Base-by-base conservation (phyloP, 2,329 filamentous ascomycete genomes). In the Clonostachys chloroleuca region DNA sequence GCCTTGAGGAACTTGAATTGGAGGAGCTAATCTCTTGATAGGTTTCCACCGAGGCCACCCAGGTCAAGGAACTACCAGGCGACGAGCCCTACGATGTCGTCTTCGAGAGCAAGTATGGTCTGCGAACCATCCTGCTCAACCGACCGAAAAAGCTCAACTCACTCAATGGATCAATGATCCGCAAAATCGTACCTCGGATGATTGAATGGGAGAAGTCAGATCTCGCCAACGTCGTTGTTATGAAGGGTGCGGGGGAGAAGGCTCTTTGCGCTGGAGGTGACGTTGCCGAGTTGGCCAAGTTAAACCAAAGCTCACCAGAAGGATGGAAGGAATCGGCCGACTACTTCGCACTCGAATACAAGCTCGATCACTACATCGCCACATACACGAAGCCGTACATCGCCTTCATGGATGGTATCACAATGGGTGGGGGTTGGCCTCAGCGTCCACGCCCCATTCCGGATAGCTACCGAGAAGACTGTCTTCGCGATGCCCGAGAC, bases 401-500 rank as follows among this genome's bases (percentile, higher is more conserved):
- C 45, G 88, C 94, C 34, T 87, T 97, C 62, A 95, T 99, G 86
- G 94, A 99, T 62, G 94, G 94, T 50, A 88, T 96, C 66, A 99
- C 95, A 45, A 99, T 99, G 94, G 94, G 94, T 47, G 94, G 94
- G 94, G 55, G 94, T 97, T 46, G 94, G 94, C 7, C 80, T 99
- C 48, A 95, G 89, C 66, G 81, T 96, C 45, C 95, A 99, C 68
- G 92, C 94, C 3, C 95, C 94, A 4, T 92, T 99, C 78, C 81
- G 94, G 51, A 95, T 99, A 62, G 94, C 94, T 36, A 99, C 94
- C 4, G 94, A 99, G 70, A 87, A 86, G 62, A 99, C 94, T 6
- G 72, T 95, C 43, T 97, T 99, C 60, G 92, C 95, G 56, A 99
- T 99, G 94, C 94, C 94, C 33, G 94, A 99, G 73, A 99, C 94